phyloP scores from a whole-genome alignment of 345 rosid species.

The Rubroshorea leprosula region DNA sequence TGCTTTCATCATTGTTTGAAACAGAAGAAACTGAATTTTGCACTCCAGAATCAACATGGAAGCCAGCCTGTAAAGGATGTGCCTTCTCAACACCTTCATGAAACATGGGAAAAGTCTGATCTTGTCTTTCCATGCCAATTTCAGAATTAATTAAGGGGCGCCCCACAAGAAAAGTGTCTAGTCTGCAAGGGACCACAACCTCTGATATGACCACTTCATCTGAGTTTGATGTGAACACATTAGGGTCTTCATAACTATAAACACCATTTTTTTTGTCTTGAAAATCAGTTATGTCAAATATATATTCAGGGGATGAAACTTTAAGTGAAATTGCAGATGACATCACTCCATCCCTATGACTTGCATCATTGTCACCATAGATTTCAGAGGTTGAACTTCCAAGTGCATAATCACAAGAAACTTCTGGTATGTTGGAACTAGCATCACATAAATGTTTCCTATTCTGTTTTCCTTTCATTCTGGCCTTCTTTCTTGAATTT shows the following conservation, averaged over 20 bases:
- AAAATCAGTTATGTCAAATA: conserved; percentile 12
- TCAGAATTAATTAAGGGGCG: conserved; percentile 13
- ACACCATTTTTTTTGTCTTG: conserved; percentile 9
- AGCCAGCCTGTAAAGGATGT: conserved; percentile 5
- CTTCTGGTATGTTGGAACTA: conserved; percentile 21
- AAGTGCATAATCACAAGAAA: conserved; percentile 10
- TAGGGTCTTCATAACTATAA: conserved; percentile 10
- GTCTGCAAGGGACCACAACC: conserved; percentile 10
- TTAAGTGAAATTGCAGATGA: conserved; percentile 20
- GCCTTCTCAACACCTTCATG: conserved; percentile 13
- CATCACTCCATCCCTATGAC: conserved; percentile 12
- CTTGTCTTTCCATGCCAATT: conserved; percentile 10
- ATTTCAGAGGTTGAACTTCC: conserved; percentile 22
- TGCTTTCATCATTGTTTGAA: conserved; percentile 24
- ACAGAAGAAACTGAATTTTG: conserved; percentile 25
- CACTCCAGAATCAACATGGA: conserved; percentile 16
- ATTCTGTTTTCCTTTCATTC: conserved; percentile 37
- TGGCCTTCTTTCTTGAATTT: conserved; percentile 28
- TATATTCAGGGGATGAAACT: conserved; percentile 19
- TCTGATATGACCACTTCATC: conserved; percentile 20
- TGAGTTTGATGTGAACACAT: conserved; percentile 11
- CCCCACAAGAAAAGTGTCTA: conserved; percentile 9
- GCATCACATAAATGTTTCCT: conserved; percentile 23
- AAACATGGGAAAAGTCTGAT: conserved; percentile 4
- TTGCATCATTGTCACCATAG: no score